A percentile compares a stretch with the other conserved stretches of the same genome.
Conservation (phyloP, 495 filamentous ascomycete genomes). For the Melanomma pulvis-pyrius region DNA sequence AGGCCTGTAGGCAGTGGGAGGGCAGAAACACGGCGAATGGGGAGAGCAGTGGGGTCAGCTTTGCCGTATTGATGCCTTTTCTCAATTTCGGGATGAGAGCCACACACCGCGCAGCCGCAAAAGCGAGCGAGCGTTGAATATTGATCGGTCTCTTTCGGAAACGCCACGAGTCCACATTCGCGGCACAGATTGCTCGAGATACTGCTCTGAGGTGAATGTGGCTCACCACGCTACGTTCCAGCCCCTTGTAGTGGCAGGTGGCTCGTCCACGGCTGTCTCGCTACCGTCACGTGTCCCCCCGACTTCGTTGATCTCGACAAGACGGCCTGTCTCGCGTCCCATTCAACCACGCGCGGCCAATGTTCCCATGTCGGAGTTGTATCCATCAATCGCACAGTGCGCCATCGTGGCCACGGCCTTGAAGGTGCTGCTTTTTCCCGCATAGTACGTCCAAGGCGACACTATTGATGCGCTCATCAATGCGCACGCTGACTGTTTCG, state of each 20-base stretch:
- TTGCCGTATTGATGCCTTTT: not conserved
- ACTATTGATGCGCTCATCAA: constrained; percentile 8
- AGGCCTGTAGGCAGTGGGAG: not conserved
- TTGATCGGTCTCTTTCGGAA: no score
- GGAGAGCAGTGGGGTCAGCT: not conserved
- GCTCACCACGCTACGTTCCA: not conserved
- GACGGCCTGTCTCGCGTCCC: constrained; percentile 13
- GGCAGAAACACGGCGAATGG: not conserved
- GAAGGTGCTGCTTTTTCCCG: constrained; percentile 91
- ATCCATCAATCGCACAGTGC: constrained; percentile 84
- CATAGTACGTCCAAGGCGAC: constrained; percentile 70
- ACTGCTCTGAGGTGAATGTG: not conserved
- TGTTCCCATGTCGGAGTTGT: constrained; percentile 72
- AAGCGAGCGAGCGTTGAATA: no score
- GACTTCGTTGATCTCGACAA: constrained; percentile 9
- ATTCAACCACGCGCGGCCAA: constrained; percentile 16
- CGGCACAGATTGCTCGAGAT: no score
- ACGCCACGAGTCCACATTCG: no score
- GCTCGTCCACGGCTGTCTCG: not conserved
- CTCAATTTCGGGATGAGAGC: not conserved
- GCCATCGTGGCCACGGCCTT: constrained; percentile 85
- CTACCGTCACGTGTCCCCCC: constrained; percentile 7
- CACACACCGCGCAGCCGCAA: no score
- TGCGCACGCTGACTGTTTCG: constrained; percentile 20
- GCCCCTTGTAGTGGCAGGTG: not conserved